These are phyloP conservation scores for Arachis stenosperma DNA, from an alignment of 306 rosid genomes.

Conservation along the genomic window DNA sequence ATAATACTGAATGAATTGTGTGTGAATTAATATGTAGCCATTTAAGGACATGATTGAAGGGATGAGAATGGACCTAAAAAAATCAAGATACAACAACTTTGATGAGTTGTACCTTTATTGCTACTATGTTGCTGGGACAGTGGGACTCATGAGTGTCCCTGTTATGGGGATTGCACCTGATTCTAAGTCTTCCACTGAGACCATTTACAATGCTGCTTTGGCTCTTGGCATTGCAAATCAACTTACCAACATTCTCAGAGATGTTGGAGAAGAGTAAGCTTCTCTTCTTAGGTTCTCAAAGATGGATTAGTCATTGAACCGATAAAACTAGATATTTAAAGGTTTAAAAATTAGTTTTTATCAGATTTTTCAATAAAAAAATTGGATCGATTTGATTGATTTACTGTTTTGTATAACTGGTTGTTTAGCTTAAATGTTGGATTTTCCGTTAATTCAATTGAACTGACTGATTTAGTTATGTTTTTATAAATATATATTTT, in stretches of 20 bases:
- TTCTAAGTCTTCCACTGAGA: constrained; percentile 83
- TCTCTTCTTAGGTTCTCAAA: constrained; percentile 1
- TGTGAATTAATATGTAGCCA: constrained; percentile 48
- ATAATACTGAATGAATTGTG: too few species aligned
- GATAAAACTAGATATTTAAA: too few species aligned
- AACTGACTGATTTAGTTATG: too few species aligned
- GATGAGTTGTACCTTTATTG: constrained; percentile 96
- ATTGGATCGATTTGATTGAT: too few species aligned
- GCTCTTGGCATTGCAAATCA: constrained; percentile 97
- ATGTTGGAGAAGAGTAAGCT: constrained; percentile 97
- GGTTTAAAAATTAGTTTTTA: too few species aligned
- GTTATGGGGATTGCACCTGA: constrained; percentile 88
- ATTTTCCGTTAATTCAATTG: too few species aligned
- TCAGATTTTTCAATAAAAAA: too few species aligned
- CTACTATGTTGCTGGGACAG: constrained; percentile 98
- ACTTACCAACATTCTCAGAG: constrained; percentile 96
- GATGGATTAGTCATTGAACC: too few species aligned
- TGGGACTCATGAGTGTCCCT: constrained; percentile 99
- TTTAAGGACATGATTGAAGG: constrained; percentile 98
- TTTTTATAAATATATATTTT: too few species aligned
- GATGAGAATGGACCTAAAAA: constrained; percentile 87
- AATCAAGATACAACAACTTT: constrained; percentile 81
- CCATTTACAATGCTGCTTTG: constrained; percentile 85
- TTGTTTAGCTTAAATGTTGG: too few species aligned
- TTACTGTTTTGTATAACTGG: too few species aligned